phyloP scores from a whole-genome alignment of 495 filamentous ascomycete species.

The Xylaria venustula region DNA sequence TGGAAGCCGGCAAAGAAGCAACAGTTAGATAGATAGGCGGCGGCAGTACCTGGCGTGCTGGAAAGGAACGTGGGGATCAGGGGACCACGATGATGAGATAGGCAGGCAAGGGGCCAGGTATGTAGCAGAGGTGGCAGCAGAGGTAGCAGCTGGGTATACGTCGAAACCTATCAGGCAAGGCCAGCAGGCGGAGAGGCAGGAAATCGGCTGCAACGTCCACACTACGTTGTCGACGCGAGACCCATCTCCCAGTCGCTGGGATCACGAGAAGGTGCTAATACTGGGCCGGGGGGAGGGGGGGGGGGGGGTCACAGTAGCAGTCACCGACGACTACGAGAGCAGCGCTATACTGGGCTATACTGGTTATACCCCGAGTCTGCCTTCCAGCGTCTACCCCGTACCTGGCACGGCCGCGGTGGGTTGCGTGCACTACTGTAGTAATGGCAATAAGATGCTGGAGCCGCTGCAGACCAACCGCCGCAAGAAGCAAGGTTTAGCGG shows the following conservation, averaged over 20 bases:
- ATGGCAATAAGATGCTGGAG: constrained; percentile 4
- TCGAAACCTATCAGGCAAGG: constrained; percentile 3
- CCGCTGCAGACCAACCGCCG: constrained; percentile 9
- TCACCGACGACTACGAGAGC: constrained; percentile 1
- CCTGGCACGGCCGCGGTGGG: background rate
- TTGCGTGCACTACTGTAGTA: background rate
- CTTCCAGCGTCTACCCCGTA: background rate
- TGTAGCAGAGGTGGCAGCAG: background rate
- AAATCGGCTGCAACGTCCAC: constrained; percentile 16
- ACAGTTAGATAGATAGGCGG: background rate
- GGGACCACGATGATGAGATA: constrained; percentile 14
- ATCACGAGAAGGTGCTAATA: constrained; percentile 1
- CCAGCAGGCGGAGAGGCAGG: constrained; percentile 2
- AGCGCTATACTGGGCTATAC: background rate
- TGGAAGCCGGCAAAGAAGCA: constrained; percentile 3
- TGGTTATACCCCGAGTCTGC: background rate
- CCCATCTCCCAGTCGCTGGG: constrained; percentile 10
- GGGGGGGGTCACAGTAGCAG: constrained; percentile 4
- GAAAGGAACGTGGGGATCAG: constrained; percentile 13
- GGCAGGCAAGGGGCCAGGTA: background rate
- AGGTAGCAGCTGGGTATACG: background rate
- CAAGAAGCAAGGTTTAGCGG: constrained; percentile 5
- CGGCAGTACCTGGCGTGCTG: background rate
- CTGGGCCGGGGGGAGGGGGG: constrained; percentile 1
- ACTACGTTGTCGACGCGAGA: constrained; percentile 1